A percentile compares a stretch with the other conserved stretches of the same genome.
Conservation (phyloP, 2,329 filamentous ascomycete species). For the Stylonectria norvegica region DNA sequence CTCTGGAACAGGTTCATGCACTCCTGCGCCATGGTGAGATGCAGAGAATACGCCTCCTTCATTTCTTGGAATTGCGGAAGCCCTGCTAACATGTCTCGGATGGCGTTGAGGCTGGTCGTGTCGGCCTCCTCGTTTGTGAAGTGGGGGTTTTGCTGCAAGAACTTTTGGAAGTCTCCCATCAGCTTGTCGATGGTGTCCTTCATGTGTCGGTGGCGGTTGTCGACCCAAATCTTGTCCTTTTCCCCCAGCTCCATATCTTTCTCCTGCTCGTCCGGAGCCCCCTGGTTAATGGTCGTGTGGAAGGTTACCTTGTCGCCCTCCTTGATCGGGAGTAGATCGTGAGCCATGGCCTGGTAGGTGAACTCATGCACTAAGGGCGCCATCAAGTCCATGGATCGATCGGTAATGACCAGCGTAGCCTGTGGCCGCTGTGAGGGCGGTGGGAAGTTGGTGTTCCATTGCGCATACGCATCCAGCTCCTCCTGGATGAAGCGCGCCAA, state of each 20-base stretch:
- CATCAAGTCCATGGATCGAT: constrained; percentile 88
- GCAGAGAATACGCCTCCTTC: constrained; percentile 91
- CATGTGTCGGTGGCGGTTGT: constrained; percentile 94
- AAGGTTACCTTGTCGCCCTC: constrained; percentile 88
- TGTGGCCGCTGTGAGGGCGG: constrained; percentile 74
- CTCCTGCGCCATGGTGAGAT: constrained; percentile 94
- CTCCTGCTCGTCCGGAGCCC: constrained; percentile 64
- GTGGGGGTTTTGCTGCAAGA: constrained; percentile 86
- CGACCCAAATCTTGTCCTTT: constrained; percentile 91
- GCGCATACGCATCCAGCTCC: constrained; percentile 83
- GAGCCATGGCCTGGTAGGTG: constrained; percentile 97
- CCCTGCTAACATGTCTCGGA: constrained; percentile 95
- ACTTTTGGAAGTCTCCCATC: constrained; percentile 88
- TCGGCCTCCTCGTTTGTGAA: constrained; percentile 74
- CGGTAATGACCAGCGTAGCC: constrained; percentile 80
- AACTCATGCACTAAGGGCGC: constrained; percentile 92
- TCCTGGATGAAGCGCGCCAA: constrained; percentile 88
- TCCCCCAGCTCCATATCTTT: constrained; percentile 92
- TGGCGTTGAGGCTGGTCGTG: constrained; percentile 77
- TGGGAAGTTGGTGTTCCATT: constrained; percentile 81
- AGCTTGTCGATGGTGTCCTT: constrained; percentile 94
- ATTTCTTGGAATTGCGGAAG: constrained; percentile 92
- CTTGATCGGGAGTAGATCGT: constrained; percentile 84
- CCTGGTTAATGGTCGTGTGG: constrained; percentile 74
- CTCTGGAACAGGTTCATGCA: constrained; percentile 92